Conservation (phyloP, 2,329 filamentous ascomycete genomes). For the Neocatenulostroma microsporum region DNA sequence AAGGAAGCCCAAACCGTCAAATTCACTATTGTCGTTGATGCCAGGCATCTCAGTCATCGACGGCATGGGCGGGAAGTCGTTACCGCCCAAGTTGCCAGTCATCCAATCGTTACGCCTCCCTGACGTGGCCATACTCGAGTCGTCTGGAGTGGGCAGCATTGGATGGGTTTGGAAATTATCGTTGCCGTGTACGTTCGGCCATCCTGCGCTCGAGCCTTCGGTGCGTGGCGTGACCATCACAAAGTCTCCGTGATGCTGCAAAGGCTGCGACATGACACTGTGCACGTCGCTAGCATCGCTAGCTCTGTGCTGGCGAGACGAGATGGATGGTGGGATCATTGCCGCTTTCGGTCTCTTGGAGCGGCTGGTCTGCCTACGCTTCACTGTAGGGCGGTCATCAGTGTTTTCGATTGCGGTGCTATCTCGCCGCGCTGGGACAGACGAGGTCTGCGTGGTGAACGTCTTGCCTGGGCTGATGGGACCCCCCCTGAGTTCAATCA, state of each 20-base stretch:
- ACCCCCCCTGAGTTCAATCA: conserved; percentile 18
- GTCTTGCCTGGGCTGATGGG: conserved; percentile 15
- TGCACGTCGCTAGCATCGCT: conserved; percentile 9
- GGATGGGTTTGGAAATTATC: conserved; percentile 4
- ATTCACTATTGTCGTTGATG: conserved; percentile 9
- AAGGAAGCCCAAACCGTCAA: conserved; percentile 11
- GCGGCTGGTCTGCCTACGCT: conserved; percentile 16
- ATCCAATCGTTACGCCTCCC: conserved; percentile 12
- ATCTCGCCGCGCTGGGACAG: conserved; percentile 14
- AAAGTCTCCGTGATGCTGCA: conserved; percentile 8
- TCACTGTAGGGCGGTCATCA: conserved; percentile 10
- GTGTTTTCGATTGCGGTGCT: conserved; percentile 11
- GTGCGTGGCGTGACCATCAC: conserved; percentile 13
- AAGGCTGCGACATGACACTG: conserved; percentile 5
- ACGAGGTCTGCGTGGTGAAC: not conserved
- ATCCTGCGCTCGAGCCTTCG: conserved; percentile 9
- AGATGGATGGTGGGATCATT: conserved; percentile 13
- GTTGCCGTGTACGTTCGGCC: conserved; percentile 4
- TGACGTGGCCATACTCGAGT: conserved; percentile 3
- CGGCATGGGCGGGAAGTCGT: conserved; percentile 9
- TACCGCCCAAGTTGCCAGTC: conserved; percentile 3
- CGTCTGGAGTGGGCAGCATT: conserved; percentile 10
- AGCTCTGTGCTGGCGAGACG: conserved; percentile 6
- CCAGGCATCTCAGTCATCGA: conserved; percentile 12
- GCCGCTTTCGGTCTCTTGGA: conserved; percentile 1